Percentiles rank a stretch among this genome's conserved stretches.
Conservation (phyloP, 2,329 filamentous ascomycete species). For the Cercospora zeae-maydis region DNA sequence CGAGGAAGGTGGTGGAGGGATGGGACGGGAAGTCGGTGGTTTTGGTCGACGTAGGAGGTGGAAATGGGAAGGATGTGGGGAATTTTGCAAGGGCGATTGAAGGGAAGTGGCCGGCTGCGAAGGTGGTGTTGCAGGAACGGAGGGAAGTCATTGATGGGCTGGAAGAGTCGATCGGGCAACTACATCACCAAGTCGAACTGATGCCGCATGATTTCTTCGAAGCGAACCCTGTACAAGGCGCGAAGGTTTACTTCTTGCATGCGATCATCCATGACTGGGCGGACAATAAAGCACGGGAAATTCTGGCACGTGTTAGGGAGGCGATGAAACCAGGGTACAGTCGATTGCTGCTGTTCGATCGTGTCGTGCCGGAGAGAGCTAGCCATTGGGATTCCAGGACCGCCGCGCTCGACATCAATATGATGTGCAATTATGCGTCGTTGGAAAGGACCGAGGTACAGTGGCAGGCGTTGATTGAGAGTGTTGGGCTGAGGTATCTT, state of each 20-base stretch:
- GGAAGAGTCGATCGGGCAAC: background rate
- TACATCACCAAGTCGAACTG: slow-evolving; percentile 7
- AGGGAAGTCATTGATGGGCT: slow-evolving; percentile 4
- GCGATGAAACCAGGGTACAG: slow-evolving; percentile 29
- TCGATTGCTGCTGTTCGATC: slow-evolving; percentile 30
- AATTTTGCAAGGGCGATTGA: slow-evolving; percentile 1
- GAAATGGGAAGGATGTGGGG: slow-evolving; percentile 21
- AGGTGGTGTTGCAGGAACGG: slow-evolving; percentile 13
- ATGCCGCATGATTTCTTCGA: slow-evolving; percentile 24
- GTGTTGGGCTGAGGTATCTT: slow-evolving; percentile 15
- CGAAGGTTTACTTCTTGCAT: slow-evolving; percentile 32
- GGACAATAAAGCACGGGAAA: slow-evolving; percentile 20
- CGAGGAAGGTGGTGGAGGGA: slow-evolving; percentile 3
- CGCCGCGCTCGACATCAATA: slow-evolving; percentile 39
- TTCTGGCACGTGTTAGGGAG: slow-evolving; percentile 21
- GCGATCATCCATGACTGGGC: slow-evolving; percentile 28
- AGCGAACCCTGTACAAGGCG: slow-evolving; percentile 22
- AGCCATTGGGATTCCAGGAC: slow-evolving; percentile 11
- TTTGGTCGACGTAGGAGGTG: slow-evolving; percentile 29
- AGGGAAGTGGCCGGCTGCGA: background rate
- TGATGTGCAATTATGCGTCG: slow-evolving; percentile 40
- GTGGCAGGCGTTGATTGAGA: slow-evolving; percentile 32
- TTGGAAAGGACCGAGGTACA: slow-evolving; percentile 42
- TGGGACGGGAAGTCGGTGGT: slow-evolving; percentile 17
- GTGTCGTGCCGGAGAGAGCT: slow-evolving; percentile 23